phyloP scores from a whole-genome alignment of 257 asterid species.

The Linaria vulgaris region DNA sequence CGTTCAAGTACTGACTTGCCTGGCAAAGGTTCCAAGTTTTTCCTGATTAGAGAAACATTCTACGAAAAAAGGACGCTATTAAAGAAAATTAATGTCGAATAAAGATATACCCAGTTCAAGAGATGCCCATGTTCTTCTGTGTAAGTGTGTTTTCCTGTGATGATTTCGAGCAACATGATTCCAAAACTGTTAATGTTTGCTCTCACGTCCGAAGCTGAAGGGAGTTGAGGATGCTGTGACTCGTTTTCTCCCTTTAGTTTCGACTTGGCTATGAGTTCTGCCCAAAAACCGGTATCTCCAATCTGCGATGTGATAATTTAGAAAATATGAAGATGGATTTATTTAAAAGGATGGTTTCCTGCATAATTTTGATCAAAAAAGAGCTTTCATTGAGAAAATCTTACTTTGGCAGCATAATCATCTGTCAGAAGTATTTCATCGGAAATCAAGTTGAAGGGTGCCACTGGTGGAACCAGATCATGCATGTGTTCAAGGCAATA shows the following conservation, averaged over 20 bases:
- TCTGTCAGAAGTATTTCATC: constrained; percentile 62
- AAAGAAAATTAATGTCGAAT: background rate
- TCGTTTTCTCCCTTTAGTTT: constrained; percentile 43
- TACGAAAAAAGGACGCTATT: background rate
- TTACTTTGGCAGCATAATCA: constrained; percentile 93
- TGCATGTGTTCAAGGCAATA: constrained; percentile 87
- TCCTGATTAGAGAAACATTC: background rate
- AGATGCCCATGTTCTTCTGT: constrained; percentile 61
- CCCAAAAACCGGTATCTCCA: constrained; percentile 69
- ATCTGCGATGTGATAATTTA: constrained; percentile 44
- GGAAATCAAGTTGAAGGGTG: constrained; percentile 52
- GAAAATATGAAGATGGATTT: constrained; percentile 2
- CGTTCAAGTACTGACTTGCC: constrained; percentile 62
- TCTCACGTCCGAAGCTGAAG: constrained; percentile 56
- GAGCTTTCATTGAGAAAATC: constrained; percentile 17
- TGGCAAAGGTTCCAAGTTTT: constrained; percentile 23
- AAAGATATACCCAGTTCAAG: constrained; percentile 53
- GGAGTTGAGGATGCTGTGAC: constrained; percentile 47
- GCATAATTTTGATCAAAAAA: background rate
- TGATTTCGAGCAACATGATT: constrained; percentile 58
- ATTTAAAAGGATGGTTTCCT: background rate
- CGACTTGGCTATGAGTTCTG: constrained; percentile 51
- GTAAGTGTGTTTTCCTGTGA: constrained; percentile 64
- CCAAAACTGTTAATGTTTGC: constrained; percentile 68
- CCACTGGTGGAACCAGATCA: constrained; percentile 64